Evolutionary conservation across 2,329 filamentous ascomycete species (phyloP), one percentile per base, ranked within the genome.

Genomic region (Aspergillus piperis): DNA sequence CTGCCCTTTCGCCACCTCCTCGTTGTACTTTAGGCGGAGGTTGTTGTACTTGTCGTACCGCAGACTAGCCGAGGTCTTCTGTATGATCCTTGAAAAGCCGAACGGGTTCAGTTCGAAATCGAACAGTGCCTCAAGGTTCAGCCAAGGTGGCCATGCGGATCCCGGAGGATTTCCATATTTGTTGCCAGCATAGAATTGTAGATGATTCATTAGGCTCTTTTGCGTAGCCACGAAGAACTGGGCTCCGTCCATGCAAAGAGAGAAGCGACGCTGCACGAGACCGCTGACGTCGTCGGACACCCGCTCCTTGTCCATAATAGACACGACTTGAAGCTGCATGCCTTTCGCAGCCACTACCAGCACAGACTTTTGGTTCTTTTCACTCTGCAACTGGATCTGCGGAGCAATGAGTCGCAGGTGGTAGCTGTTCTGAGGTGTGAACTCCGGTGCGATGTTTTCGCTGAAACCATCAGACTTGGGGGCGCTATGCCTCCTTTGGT

Each of bases 41-140:
- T 92, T 94, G 75, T 99, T 99, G 86, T 94, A 97, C 77, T 99
- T 98, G 81, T 99, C 94, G 75, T 96, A 98, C 61, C 94, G 88
- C 67, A 99, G 82, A 80, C 90, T 93, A 21, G 94, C 95, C 5
- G 94, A 99, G 1, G 95, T 99, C 75, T 96, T 94, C 74, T 98
- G 92, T 10, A 99, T 93, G 30, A 99, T 93, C 62, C 95, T 88
- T 74, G 94, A 94, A 82, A 99, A 99, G n/a, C 96, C 95, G 71
- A 96, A 96, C 0, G 95, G 94, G 74, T 96, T 93, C 5, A 90
- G 85, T 65, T 94, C 83, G 76, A 97, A 99, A 75, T 98, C 93
- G 70, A 96, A 97, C 89, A 99, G 97, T 68, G 96, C 91, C 77
- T 99, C 95, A 80, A 99, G 89, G 0, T 95, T 95, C 50, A 98